Conservation (phyloP, 805 yeast species). For the Saturnispora dispora region DNA sequence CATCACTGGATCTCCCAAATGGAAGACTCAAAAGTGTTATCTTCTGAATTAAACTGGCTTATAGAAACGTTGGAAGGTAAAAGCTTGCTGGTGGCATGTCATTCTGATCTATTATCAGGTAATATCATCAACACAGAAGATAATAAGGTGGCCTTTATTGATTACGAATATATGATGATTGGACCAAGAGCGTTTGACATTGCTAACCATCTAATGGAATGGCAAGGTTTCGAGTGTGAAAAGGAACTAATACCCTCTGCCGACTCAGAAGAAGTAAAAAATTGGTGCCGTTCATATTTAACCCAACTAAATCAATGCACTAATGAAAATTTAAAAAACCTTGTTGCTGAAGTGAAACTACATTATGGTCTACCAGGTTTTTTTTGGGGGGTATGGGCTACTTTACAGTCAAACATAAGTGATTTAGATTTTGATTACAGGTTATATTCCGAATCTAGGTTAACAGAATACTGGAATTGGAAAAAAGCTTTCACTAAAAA, state of each 20-base stretch:
- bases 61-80: slow-evolving; percentile 29
- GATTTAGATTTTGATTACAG: slow-evolving; percentile 66
- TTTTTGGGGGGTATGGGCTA: slow-evolving; percentile 82
- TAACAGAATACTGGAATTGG: slow-evolving; percentile 67
- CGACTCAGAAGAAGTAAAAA: slow-evolving; percentile 33
- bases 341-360: slow-evolving; percentile 46
- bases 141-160: slow-evolving; percentile 50
- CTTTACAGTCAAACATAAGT: slow-evolving; percentile 60
- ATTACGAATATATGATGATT: slow-evolving; percentile 63
- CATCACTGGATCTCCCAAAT: slow-evolving; percentile 58
- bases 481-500: slow-evolving; percentile 23
- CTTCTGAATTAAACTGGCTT: slow-evolving; percentile 49
- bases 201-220: slow-evolving; percentile 66
- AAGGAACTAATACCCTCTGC: slow-evolving; percentile 43
- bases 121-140: slow-evolving; percentile 38
- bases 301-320: slow-evolving; percentile 12
- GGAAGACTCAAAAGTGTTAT: slow-evolving; percentile 32
- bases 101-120: slow-evolving; percentile 68
- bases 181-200: slow-evolving; percentile 70
- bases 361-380: slow-evolving; percentile 78
- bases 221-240: slow-evolving; percentile 78
- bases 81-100: slow-evolving; percentile 55
- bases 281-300: slow-evolving; percentile 55
- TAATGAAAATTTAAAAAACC: slow-evolving; percentile 26
- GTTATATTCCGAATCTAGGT: slow-evolving; percentile 47